These are phyloP conservation scores for Gentiana dahurica DNA, from an alignment of 257 asterid genomes.

Conservation along the genomic window DNA sequence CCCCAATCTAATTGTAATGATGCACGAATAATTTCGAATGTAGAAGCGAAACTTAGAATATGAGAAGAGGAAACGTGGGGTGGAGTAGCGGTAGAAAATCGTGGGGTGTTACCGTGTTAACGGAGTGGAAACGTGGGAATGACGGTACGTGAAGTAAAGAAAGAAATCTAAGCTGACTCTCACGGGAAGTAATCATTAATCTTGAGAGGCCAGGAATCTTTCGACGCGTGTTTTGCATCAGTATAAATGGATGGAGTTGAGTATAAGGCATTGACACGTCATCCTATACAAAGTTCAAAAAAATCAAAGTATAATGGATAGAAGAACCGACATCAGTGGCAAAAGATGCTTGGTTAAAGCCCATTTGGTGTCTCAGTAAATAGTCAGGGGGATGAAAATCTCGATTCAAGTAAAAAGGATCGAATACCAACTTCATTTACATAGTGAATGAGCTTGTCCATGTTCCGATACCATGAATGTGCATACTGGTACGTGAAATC, in stretches of 20 bases:
- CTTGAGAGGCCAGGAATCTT: conserved; percentile 86
- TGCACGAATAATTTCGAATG: no score
- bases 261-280: conserved; percentile 91
- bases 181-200: conserved; percentile 87
- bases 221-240: conserved; percentile 68
- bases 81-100: no score
- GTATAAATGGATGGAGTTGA: conserved; percentile 88
- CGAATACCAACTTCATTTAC: conserved; percentile 69
- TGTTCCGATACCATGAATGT: conserved; percentile 66
- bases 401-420: not conserved
- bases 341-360: no score
- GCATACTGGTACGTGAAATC: conserved; percentile 95
- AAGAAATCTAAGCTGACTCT: conserved; percentile 21
- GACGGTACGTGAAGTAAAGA: not conserved
- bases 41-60: no score
- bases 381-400: not conserved
- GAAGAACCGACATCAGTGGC: no score
- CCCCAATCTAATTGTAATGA: no score
- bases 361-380: not conserved
- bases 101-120: no score
- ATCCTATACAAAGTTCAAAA: conserved; percentile 40
- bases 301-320: conserved; percentile 1
- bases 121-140: no score
- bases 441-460: conserved; percentile 97
- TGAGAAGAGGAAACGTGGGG: no score